These are phyloP conservation scores for Pleurotus platypus DNA, from an alignment of 768 basidiomycete genomes.

Conservation along the genomic window DNA sequence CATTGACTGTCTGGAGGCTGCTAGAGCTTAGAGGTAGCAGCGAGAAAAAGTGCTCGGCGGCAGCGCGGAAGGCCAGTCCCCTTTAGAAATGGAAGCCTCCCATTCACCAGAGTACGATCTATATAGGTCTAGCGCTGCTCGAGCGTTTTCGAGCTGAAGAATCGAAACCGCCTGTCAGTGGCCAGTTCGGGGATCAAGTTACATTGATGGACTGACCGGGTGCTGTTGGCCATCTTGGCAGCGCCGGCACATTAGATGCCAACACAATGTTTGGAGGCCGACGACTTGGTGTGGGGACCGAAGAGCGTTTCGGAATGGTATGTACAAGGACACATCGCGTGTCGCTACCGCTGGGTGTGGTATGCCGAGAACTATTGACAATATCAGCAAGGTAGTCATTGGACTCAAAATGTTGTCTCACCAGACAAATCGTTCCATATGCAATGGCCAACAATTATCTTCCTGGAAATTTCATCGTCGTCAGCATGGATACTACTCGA, in stretches of 20 bases:
- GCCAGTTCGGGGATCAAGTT: background rate
- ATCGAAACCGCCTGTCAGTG: background rate
- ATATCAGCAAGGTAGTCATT: background rate
- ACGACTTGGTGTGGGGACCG: constrained; percentile 62
- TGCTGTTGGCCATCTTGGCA: constrained; percentile 71
- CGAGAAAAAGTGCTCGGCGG: constrained; percentile 80
- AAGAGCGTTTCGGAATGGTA: constrained; percentile 25
- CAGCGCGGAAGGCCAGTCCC: constrained; percentile 72
- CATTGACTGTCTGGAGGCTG: background rate
- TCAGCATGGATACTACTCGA: too few relatives aligned
- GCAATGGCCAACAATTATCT: constrained; percentile 56
- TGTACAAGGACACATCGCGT: constrained; percentile 77
- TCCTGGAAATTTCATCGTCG: background rate
- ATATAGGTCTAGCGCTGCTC: constrained; percentile 53
- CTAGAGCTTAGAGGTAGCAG: constrained; percentile 55
- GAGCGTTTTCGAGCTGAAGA: constrained; percentile 71
- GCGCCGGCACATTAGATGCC: constrained; percentile 78
- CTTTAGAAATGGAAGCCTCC: constrained; percentile 56
- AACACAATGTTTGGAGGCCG: constrained; percentile 76
- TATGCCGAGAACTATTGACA: constrained; percentile 63
- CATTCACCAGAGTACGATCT: constrained; percentile 59
- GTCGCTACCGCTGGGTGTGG: constrained; percentile 77
- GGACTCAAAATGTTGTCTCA: constrained; percentile 21
- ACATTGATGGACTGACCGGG: constrained; percentile 46
- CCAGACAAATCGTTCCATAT: constrained; percentile 83